A percentile compares a stretch with the other conserved stretches of the same genome.
Evolutionary conservation across 108 stramenopile species (phyloP).

Genomic region (Schizochytrium sp.): DNA sequence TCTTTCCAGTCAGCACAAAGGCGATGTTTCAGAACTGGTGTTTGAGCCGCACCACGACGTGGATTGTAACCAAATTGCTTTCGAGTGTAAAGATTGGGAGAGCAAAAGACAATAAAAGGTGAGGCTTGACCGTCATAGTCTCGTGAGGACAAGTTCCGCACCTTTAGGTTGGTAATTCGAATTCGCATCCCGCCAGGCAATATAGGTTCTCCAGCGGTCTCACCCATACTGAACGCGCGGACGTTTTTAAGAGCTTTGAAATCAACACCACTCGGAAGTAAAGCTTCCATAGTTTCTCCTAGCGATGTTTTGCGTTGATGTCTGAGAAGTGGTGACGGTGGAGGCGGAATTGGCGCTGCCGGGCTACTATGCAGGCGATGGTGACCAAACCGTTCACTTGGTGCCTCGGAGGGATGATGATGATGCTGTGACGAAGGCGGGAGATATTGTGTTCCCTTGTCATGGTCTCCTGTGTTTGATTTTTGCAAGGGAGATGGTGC

Average conservation of each 20-base stretch:
- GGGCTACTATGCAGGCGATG: too few relatives aligned
- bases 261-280: too few relatives aligned
- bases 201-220: background rate
- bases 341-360: too few relatives aligned
- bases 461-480: too few relatives aligned
- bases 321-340: too few relatives aligned
- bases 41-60: conserved; percentile 31
- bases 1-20: conserved; percentile 42
- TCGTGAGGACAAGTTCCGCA: background rate
- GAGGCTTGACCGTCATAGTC: conserved; percentile 57
- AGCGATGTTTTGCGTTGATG: too few relatives aligned
- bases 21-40: conserved; percentile 11
- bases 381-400: too few relatives aligned
- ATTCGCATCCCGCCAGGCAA: conserved; percentile 25
- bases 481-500: too few relatives aligned
- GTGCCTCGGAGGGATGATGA: too few relatives aligned
- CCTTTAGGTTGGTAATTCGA: background rate
- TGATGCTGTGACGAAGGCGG: too few relatives aligned
- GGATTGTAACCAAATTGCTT: conserved; percentile 33
- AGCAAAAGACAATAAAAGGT: conserved; percentile 8
- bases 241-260: background rate
- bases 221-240: background rate
- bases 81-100: conserved; percentile 22
- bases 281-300: too few relatives aligned
- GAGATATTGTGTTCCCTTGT: too few relatives aligned